These are phyloP conservation scores for Harringtonia lauricola DNA, from an alignment of 2,329 filamentous ascomycete species.

Conservation along the genomic window DNA sequence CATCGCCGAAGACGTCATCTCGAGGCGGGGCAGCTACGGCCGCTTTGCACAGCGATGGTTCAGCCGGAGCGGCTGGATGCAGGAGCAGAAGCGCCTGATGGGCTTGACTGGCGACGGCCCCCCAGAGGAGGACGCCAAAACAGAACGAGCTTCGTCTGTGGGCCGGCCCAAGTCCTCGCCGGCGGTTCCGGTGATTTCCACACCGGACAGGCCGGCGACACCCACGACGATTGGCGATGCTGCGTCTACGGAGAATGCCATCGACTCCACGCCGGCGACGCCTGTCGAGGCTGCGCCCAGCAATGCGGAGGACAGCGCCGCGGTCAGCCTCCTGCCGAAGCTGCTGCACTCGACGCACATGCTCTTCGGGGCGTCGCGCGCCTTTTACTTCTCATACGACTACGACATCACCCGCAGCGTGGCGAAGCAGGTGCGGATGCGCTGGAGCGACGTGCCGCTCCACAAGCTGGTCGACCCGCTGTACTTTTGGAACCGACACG, in stretches of 20 bases:
- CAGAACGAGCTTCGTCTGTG: no score
- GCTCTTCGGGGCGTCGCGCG: conserved; percentile 69
- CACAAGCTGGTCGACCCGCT: conserved; percentile 61
- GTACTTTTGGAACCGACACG: conserved; percentile 86
- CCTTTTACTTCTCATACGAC: conserved; percentile 94
- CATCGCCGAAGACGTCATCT: conserved; percentile 82
- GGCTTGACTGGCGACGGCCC: conserved; percentile 49
- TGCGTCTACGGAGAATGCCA: conserved; percentile 5
- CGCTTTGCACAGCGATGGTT: conserved; percentile 89
- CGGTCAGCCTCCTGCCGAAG: conserved; percentile 62
- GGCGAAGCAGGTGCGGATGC: conserved; percentile 22
- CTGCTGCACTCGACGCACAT: conserved; percentile 74
- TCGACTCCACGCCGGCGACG: background rate
- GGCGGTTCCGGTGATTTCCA: no score
- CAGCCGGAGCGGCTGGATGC: conserved; percentile 69
- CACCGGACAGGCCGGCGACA: background rate
- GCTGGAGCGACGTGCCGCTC: conserved; percentile 46
- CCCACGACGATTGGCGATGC: background rate
- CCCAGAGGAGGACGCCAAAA: conserved; percentile 13
- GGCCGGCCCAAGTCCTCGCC: background rate
- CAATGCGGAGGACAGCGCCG: conserved; percentile 21
- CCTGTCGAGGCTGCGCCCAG: background rate
- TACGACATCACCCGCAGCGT: conserved; percentile 72
- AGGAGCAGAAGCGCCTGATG: conserved; percentile 57
- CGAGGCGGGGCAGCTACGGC: conserved; percentile 72